Base-by-base conservation (phyloP, 306 rosid species). In the Prunus fruticosa region DNA sequence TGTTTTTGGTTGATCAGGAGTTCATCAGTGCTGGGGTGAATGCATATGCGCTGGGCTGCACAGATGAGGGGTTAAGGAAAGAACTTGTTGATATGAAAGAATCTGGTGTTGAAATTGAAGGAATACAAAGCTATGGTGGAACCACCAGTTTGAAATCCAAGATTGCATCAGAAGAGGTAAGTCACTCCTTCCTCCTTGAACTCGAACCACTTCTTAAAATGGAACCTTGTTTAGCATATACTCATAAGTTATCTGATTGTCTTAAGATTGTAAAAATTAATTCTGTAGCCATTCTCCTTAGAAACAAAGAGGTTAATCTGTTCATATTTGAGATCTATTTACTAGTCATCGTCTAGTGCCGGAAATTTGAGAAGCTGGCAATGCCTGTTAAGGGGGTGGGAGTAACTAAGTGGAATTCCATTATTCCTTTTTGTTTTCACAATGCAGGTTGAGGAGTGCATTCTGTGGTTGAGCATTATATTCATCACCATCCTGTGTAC, bases 1-100 rank as follows among this genome's bases (percentile, higher is more conserved):
- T 74, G 16, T 50, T 85, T 74, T 30, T 74, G n/a, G 51, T 85
- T 78, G 45, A 60, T 54, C 84, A 95, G 98, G 97, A 92, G 86
- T 95, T 95, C 91, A 95, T 95, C 67, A 74, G 82, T 83, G 98
- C 97, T 53, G 99, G 99, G 54, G 97, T 92, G 83, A 92, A 92
- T 88, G 99, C 99, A 8, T 95, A 95, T 87, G 97, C 96, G 19
- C 91, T 95, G 43, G 99, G 99, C 38, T 95, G 99, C 85, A 89
- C 97, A 1, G 96, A 92, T 82, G 99, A 95, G 82, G 97, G 99
- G 52, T 76, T 95, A 60, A 88, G 92, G 82, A 90, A 90, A 76
- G 99, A 95, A 76, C 97, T 95, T 27, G 67, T 80, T 75, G 93
- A 90, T 73, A 73, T 95, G 89, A 95, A 84, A 87, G 85, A 89